Evolutionary conservation across 116 monocot species (phyloP).

Genomic region (Iris pallida): DNA sequence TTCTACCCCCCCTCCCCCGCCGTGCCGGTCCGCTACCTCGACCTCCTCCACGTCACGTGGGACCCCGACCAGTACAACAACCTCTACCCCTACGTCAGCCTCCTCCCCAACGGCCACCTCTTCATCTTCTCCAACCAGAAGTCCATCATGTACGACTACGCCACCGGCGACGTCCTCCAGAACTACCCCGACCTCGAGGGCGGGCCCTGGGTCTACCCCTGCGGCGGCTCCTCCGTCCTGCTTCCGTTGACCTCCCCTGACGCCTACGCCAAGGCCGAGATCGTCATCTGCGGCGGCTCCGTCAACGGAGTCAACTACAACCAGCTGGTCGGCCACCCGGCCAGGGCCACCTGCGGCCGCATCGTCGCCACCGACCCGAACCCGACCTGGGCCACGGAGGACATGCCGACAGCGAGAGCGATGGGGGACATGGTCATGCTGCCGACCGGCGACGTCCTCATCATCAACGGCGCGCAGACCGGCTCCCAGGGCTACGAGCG

Average conservation of each 20-base stretch:
- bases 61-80: conserved; percentile 34
- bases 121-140: conserved; percentile 47
- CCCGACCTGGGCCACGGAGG: conserved; percentile 46
- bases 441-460: conserved; percentile 57
- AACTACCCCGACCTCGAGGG: conserved; percentile 49
- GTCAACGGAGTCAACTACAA: conserved; percentile 42
- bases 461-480: conserved; percentile 65
- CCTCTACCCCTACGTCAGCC: conserved; percentile 47
- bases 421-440: conserved; percentile 89
- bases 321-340: conserved; percentile 23
- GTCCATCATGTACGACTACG: conserved; percentile 32
- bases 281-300: conserved; percentile 63
- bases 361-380: conserved; percentile 41
- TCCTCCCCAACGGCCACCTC: conserved; percentile 43
- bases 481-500: conserved; percentile 65
- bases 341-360: conserved; percentile 48
- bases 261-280: conserved; percentile 26
- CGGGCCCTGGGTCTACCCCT: conserved; percentile 63
- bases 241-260: conserved; percentile 33
- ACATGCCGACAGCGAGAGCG: conserved; percentile 57
- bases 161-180: conserved; percentile 36
- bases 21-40: conserved; percentile 1
- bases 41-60: conserved; percentile 18
- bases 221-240: conserved; percentile 66
- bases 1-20: conserved; percentile 12